Percentiles rank a stretch among this genome's conserved stretches.
Evolutionary conservation across 2,329 filamentous ascomycete genomes (phyloP).

Genomic region (Fusarium veterinarium): DNA sequence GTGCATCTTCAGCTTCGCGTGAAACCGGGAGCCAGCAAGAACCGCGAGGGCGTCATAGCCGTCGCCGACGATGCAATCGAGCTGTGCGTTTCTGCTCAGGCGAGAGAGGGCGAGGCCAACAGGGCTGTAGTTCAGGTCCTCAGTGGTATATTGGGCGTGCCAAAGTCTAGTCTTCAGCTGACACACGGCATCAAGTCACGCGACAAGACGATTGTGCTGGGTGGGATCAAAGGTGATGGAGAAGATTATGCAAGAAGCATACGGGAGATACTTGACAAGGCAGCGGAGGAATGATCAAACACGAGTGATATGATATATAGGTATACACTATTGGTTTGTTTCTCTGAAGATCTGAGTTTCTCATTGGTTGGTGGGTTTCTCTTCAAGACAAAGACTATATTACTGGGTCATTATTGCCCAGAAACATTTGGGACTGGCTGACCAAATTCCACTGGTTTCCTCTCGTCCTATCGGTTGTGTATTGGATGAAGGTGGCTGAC

Average conservation of each 20-base stretch:
- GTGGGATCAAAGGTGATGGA: constrained; percentile 50
- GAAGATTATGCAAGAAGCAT: constrained; percentile 44
- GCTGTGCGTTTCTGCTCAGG: constrained; percentile 73
- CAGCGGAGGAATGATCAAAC: constrained; percentile 31
- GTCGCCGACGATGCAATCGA: constrained; percentile 69
- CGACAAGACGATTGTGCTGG: constrained; percentile 69
- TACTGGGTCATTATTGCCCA: background rate
- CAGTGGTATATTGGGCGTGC: constrained; percentile 68
- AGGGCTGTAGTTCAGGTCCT: constrained; percentile 72
- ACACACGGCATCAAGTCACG: constrained; percentile 71
- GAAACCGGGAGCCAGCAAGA: constrained; percentile 72
- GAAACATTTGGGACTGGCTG: background rate
- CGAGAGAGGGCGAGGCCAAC: constrained; percentile 76
- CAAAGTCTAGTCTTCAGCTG: constrained; percentile 73
- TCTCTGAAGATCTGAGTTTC: constrained; percentile 2
- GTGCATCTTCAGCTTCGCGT: constrained; percentile 74
- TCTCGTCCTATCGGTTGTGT: background rate
- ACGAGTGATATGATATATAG: background rate
- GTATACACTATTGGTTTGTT: background rate
- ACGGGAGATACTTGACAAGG: constrained; percentile 45
- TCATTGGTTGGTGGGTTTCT: constrained; percentile 5
- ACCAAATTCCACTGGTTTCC: background rate
- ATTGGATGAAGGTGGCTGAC: background rate
- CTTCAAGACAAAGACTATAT: background rate
- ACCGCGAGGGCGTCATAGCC: constrained; percentile 69